phyloP scores from a whole-genome alignment of 2,329 filamentous ascomycete species.

The Beauveria australis region DNA sequence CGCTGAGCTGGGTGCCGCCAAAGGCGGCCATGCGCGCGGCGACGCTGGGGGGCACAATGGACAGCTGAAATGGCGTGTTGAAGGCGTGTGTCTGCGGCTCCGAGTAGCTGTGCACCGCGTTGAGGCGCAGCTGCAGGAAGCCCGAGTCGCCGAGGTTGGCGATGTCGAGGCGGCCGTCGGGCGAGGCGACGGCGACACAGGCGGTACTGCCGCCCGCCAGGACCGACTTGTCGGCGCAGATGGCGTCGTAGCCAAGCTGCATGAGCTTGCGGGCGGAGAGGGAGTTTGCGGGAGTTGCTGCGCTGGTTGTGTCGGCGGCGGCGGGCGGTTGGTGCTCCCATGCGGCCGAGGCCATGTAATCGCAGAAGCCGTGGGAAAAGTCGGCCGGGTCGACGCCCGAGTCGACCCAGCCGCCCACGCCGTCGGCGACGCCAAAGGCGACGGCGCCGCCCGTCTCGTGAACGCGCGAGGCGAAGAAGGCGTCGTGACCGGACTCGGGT shows the following conservation, averaged over 20 bases:
- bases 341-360: slow-evolving; percentile 79
- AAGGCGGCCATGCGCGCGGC: slow-evolving; percentile 74
- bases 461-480: slow-evolving; percentile 85
- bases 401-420: slow-evolving; percentile 91
- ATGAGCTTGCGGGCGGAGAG: slow-evolving; percentile 63
- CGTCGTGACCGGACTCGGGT: slow-evolving; percentile 83
- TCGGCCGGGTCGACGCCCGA: slow-evolving; percentile 89
- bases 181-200: slow-evolving; percentile 69
- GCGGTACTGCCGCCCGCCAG: slow-evolving; percentile 85
- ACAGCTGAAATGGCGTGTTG: slow-evolving; percentile 94
- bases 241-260: slow-evolving; percentile 74
- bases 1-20: slow-evolving; percentile 71
- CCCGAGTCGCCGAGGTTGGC: slow-evolving; percentile 96
- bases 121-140: slow-evolving; percentile 77
- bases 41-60: slow-evolving; percentile 74
- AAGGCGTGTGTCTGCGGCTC: slow-evolving; percentile 90
- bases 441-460: slow-evolving; percentile 61
- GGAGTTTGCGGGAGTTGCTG: slow-evolving; percentile 12
- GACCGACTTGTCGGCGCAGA: slow-evolving; percentile 66
- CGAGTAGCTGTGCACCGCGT: slow-evolving; percentile 76
- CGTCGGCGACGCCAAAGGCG: slow-evolving; percentile 85
- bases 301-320: slow-evolving; percentile 8
- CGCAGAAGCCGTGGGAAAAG: slow-evolving; percentile 89
- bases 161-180: slow-evolving; percentile 69
- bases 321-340: slow-evolving; percentile 39